Percentiles rank a stretch among this genome's conserved stretches.
Evolutionary conservation across 192 early-diverging fungal species (phyloP).

Genomic region (Linnemannia schmuckeri): DNA sequence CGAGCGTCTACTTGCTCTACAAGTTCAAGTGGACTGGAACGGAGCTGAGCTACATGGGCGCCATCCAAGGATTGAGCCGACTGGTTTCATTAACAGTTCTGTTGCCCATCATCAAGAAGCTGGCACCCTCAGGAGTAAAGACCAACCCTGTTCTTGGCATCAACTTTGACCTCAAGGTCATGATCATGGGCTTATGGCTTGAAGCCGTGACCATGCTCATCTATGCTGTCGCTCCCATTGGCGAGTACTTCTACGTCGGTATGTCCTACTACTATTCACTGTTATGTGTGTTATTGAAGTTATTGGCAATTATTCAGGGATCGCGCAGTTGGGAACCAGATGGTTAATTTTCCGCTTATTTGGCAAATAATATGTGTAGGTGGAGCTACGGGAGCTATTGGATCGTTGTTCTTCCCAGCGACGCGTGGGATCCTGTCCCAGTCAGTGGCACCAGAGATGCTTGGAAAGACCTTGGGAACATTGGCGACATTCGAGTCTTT

Average conservation of each 20-base stretch:
- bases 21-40: slow-evolving; percentile 23
- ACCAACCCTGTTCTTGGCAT: slow-evolving; percentile 16
- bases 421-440: slow-evolving; percentile 41
- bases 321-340: background rate
- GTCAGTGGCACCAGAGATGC: slow-evolving; percentile 25
- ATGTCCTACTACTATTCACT: background rate
- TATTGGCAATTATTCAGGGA: no score
- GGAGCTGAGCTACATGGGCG: slow-evolving; percentile 17
- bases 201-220: slow-evolving; percentile 31
- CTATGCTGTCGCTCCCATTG: slow-evolving; percentile 19
- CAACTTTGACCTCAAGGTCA: slow-evolving; percentile 36
- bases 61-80: slow-evolving; percentile 38
- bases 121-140: background rate
- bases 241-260: slow-evolving; percentile 40
- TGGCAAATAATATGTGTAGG: background rate
- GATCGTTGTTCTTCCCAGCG: slow-evolving; percentile 41
- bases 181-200: slow-evolving; percentile 20
- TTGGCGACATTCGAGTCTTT: slow-evolving; percentile 47
- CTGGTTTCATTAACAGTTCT: slow-evolving; percentile 27
- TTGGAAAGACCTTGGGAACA: slow-evolving; percentile 34
- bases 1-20: slow-evolving; percentile 24
- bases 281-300: no score
- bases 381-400: slow-evolving; percentile 31
- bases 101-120: slow-evolving; percentile 20
- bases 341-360: background rate